Conservation (phyloP, 2,329 filamentous ascomycete species). For the Coleophoma cylindrospora region DNA sequence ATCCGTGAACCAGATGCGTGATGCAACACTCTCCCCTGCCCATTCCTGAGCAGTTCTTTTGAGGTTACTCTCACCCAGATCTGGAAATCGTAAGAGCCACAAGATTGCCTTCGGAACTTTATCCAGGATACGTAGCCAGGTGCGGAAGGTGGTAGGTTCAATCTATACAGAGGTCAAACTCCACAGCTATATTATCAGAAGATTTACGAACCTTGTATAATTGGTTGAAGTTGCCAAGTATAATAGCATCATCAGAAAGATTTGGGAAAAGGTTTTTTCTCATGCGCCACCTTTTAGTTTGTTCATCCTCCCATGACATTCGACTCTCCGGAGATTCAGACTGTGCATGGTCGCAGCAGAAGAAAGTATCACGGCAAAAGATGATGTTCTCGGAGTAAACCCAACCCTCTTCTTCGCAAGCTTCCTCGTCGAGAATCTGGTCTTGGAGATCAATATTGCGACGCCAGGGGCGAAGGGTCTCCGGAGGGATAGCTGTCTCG, state of each 20-base stretch:
- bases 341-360: slow-evolving; percentile 92
- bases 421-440: slow-evolving; percentile 58
- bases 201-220: slow-evolving; percentile 76
- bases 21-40: slow-evolving; percentile 81
- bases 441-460: slow-evolving; percentile 72
- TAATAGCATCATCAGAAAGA: slow-evolving; percentile 76
- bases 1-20: slow-evolving; percentile 88
- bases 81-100: slow-evolving; percentile 95
- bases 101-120: slow-evolving; percentile 82
- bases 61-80: slow-evolving; percentile 83
- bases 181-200: background rate
- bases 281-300: slow-evolving; percentile 81
- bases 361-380: slow-evolving; percentile 91
- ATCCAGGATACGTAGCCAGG: slow-evolving; percentile 88
- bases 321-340: slow-evolving; percentile 71
- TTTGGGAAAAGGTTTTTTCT: slow-evolving; percentile 85
- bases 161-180: slow-evolving; percentile 52
- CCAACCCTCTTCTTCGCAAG: slow-evolving; percentile 66
- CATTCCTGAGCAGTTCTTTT: slow-evolving; percentile 74
- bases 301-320: slow-evolving; percentile 79
- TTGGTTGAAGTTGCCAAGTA: slow-evolving; percentile 97
- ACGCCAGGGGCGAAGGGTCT: slow-evolving; percentile 75
- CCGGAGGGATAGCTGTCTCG: slow-evolving; percentile 74
- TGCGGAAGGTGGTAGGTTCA: slow-evolving; percentile 92
- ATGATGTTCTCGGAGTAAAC: slow-evolving; percentile 97